Base-by-base conservation (phyloP, 176 grass and related monocot genomes). In the Eleusine coracana region DNA sequence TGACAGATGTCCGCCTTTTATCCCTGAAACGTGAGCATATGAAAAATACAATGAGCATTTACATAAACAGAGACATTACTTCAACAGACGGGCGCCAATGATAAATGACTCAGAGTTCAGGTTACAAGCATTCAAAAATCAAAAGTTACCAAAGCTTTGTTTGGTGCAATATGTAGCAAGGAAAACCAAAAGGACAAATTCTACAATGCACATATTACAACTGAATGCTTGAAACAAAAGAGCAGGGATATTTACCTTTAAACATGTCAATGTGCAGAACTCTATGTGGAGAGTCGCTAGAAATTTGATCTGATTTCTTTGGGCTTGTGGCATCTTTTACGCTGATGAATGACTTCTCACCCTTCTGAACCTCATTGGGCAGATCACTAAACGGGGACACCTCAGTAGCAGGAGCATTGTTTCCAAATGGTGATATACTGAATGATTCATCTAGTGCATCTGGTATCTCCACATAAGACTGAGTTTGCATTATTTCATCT, bases 381-480 rank as follows among this genome's bases (percentile, higher is more conserved):
- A 84, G 83, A 70, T 90, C 91, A 71, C 25, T 76, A 50, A 77
- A 73, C 42, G 83, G 59, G 68, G 42, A 80, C 41, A 85, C 84
- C 11, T 90, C 90, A 38, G 77, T 85, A 78, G 56, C 66, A 20
- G 74, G 74, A 88, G 41, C 75, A 80, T 37, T 83, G 70, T 89
- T 98, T 80, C 86, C 79, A 31, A 99, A 99, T 36, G 96, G 96
- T 70, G 83, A 96, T 80, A 99, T 99, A 51, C 91, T 96, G 74
- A 99, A 99, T 42, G 91, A 94, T 49, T 93, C 96, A 25, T 99
- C 96, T 67, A 84, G 65, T 6, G 78, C 86, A 79, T 99, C 91
- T 68, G 96, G 83, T 80, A 99, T 79, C 74, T 86, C 89, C 55
- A 81, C 86, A 85, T 96, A 88, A 85, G 87, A 66, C 66, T 93